A percentile compares a stretch with the other conserved stretches of the same genome.
phyloP scores from a whole-genome alignment of 2,329 filamentous ascomycete genomes.

The Diaporthe ampelina region DNA sequence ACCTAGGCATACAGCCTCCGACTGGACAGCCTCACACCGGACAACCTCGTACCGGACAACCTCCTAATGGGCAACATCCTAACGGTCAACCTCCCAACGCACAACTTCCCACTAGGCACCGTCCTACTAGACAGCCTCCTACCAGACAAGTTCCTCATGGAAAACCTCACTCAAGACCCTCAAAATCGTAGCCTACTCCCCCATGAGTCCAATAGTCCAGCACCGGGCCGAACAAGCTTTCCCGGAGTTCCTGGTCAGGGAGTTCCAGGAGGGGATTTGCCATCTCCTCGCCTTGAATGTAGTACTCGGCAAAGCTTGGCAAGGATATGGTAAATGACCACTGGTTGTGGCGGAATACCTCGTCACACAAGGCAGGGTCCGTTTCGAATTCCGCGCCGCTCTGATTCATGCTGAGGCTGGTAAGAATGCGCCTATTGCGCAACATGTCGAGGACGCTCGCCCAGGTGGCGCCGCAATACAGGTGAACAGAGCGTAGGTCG shows the following conservation, averaged over 20 bases:
- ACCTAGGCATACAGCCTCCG: too few relatives aligned
- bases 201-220: background rate
- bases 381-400: background rate
- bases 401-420: accelerated
- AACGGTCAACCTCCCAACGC: too few relatives aligned
- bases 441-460: background rate
- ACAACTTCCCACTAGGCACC: too few relatives aligned
- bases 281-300: background rate
- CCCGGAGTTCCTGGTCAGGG: background rate
- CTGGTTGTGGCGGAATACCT: background rate
- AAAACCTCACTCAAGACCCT: too few relatives aligned
- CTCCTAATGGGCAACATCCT: too few relatives aligned
- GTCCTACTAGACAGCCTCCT: too few relatives aligned
- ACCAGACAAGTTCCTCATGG: too few relatives aligned
- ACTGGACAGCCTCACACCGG: too few relatives aligned
- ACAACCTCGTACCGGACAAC: too few relatives aligned
- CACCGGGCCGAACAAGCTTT: background rate
- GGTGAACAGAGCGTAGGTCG: background rate
- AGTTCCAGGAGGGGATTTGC: background rate
- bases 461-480: background rate
- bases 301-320: background rate
- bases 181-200: too few relatives aligned
- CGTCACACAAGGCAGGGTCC: background rate
- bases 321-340: too few relatives aligned
- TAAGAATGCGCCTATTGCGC: background rate